Evolutionary conservation across 768 basidiomycete genomes (phyloP), one percentile per base, ranked within the genome.

Genomic region (Tephrocybe rancida): DNA sequence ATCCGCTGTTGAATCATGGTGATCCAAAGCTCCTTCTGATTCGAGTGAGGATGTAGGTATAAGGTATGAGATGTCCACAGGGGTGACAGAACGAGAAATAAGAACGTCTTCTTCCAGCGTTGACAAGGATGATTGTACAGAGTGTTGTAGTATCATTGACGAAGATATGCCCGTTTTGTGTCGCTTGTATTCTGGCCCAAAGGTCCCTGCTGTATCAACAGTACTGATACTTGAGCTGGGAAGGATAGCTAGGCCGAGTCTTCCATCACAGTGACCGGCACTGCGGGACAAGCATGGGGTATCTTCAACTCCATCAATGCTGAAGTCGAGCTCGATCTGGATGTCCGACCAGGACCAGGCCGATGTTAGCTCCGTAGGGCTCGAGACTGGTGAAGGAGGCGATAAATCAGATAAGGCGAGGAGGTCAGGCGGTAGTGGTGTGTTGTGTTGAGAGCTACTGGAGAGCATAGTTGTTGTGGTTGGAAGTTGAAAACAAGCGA

Each of bases 371-470:
- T 68, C 63, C 41, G 68, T 67, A n/a, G 78, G 67, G 21, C 61
- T 73, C 51, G 81, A 60, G 44, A 78, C 67, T 10, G 81, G 81
- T 11, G 81, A 82, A 11, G 78, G 76, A 24, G 75, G 80, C 13
- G 63, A 55, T 30, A 81, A 57, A 45, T 69, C 62, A 16, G 68
- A 69, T 35, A 80, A 63, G 29, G 69, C 66, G 44, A 73, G 61
- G 48, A 81, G 66, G 52, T 52, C 60, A 16, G 38, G 5, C 26
- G 54, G 50, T 11, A 54, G 37, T 29, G 48, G 44, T 21, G 35
- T 25, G 10, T 41, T 39, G 47, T 32, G 45, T 10, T 45, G 30
- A 24, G 34, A 30, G 38, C 26, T 13, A 25, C n/a, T 32, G 35
- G 4, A 16, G 35, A 16, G 16, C 35, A 37, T 37, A 37, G 35